Conservation (phyloP, 345 rosid genomes). For the Crucihimalaya himalaica region DNA sequence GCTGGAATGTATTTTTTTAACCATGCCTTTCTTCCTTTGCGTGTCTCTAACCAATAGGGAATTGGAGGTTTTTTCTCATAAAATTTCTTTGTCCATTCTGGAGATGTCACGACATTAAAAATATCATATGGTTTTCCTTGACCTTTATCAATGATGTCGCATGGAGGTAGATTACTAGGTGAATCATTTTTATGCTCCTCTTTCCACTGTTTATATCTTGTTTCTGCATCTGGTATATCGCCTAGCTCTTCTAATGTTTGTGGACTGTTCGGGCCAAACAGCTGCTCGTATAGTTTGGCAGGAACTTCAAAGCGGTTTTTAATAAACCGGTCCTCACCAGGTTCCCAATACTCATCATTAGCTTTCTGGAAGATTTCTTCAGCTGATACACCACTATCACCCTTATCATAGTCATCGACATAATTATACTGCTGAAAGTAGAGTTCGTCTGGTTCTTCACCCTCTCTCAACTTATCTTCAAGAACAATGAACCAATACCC, state of each 20-base stretch:
- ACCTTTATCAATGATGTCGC: constrained; percentile 76
- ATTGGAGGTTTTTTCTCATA: constrained; percentile 70
- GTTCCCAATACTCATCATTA: constrained; percentile 97
- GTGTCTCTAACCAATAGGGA: constrained; percentile 90
- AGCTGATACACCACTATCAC: constrained; percentile 74
- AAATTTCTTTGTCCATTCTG: constrained; percentile 70
- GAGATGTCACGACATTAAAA: constrained; percentile 53
- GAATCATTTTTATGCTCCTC: constrained; percentile 90
- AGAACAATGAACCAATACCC: constrained; percentile 93
- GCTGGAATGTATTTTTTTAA: constrained; percentile 77
- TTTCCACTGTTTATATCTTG: constrained; percentile 74
- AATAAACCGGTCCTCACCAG: constrained; percentile 84
- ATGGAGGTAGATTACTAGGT: constrained; percentile 78
- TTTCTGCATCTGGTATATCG: constrained; percentile 77
- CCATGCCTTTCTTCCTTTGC: constrained; percentile 97
- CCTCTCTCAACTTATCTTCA: constrained; percentile 89
- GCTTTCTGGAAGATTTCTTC: constrained; percentile 77
- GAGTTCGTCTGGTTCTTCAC: constrained; percentile 80
- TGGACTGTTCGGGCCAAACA: constrained; percentile 95
- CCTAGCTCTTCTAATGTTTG: constrained; percentile 79
- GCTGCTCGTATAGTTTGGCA: constrained; percentile 84
- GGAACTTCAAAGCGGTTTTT: constrained; percentile 82
- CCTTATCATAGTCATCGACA: constrained; percentile 84
- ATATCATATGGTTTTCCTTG: constrained; percentile 77
- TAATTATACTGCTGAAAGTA: constrained; percentile 97